Conservation (phyloP, 176 grass and related monocot species). For the Rhynchospora breviuscula region DNA sequence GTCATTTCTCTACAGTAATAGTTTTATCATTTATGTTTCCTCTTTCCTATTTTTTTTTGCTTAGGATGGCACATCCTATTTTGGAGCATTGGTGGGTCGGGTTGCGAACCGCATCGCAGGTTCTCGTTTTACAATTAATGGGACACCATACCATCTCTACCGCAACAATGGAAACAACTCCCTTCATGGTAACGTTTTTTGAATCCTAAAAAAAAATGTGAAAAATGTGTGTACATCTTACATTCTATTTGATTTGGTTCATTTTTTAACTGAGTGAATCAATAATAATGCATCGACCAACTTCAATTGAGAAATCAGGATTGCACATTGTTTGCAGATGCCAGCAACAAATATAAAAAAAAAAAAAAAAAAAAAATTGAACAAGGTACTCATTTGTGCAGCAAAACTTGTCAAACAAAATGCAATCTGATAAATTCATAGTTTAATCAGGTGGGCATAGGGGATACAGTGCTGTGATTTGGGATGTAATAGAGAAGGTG, state of each 20-base stretch:
- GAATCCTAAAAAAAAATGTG: neutral
- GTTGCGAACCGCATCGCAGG: constrained; percentile 84
- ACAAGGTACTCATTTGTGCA: neutral
- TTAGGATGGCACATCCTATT: constrained; percentile 69
- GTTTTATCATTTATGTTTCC: neutral
- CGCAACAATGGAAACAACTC: constrained; percentile 65
- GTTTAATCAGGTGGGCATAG: constrained; percentile 58
- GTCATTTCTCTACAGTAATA: neutral
- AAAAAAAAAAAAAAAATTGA: neutral
- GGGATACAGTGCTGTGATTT: constrained; percentile 83
- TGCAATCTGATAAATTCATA: neutral
- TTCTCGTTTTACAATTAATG: constrained; percentile 47
- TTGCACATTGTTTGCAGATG: neutral
- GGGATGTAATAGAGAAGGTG: constrained; percentile 52
- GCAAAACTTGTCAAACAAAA: neutral
- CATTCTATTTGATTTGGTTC: neutral
- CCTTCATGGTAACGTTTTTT: constrained; percentile 49
- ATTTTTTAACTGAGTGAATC: neutral
- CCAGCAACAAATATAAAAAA: no score
- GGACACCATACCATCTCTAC: constrained; percentile 39
- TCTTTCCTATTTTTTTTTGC: neutral
- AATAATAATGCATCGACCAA: neutral
- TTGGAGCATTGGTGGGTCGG: constrained; percentile 74
- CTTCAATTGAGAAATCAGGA: neutral
- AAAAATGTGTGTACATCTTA: neutral